Conservation (phyloP, 2,329 filamentous ascomycete genomes). For the Colletotrichum coccodes region DNA sequence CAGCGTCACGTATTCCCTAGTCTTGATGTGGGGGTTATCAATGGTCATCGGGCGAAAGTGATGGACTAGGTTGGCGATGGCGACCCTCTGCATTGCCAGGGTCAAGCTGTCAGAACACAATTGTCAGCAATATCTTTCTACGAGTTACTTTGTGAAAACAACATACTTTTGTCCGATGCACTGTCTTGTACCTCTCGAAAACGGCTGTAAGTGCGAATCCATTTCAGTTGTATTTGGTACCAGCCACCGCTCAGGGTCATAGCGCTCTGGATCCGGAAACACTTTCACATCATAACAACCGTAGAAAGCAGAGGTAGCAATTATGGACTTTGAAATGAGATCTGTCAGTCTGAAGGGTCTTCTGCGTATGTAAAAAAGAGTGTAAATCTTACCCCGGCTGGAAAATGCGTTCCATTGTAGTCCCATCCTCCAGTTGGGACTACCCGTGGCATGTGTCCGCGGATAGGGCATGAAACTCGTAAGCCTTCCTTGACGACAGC, state of each 20-base stretch:
- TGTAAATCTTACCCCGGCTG: constrained; percentile 6
- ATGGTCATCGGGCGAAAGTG: neutral
- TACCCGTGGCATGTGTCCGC: constrained; percentile 21
- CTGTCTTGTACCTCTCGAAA: constrained; percentile 15
- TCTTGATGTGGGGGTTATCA: neutral
- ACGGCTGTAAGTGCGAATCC: constrained; percentile 17
- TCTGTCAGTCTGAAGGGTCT: too few species aligned
- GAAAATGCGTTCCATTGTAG: neutral
- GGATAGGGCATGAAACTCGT: constrained; percentile 22
- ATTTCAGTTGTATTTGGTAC: neutral
- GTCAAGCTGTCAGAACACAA: constrained; percentile 8
- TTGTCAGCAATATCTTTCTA: too few species aligned
- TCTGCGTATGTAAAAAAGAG: neutral
- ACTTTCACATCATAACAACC: constrained; percentile 9
- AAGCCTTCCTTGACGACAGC: constrained; percentile 23
- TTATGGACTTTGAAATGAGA: neutral
- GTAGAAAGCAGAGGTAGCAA: constrained; percentile 16
- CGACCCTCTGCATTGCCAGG: neutral
- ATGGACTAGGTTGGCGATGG: neutral
- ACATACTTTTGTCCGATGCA: constrained; percentile 24
- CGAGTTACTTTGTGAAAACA: constrained; percentile 20
- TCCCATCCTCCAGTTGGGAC: constrained; percentile 15
- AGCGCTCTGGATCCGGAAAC: neutral
- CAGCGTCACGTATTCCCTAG: constrained; percentile 7
- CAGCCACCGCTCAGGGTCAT: constrained; percentile 2